Conservation (phyloP, 1,139 yeast species). For the Kodamaea sp. region DNA sequence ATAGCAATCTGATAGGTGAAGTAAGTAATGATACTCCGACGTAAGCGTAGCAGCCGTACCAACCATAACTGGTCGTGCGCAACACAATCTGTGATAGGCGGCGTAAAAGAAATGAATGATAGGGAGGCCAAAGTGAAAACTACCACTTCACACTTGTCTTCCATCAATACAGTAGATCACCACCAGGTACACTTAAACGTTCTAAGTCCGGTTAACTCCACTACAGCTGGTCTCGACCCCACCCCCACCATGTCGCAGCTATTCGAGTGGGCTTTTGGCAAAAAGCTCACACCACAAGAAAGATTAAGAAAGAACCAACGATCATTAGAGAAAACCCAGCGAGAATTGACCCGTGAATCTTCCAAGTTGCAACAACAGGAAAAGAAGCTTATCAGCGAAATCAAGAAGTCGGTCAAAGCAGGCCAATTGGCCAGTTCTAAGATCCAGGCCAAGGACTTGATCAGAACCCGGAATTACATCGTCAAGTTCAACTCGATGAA, state of each 20-base stretch:
- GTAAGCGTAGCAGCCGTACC: too few species aligned
- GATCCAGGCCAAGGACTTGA: slow-evolving; percentile 93
- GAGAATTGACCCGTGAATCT: slow-evolving; percentile 88
- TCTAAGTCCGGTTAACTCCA: too few species aligned
- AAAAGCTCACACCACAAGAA: slow-evolving; percentile 91
- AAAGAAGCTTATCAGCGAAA: slow-evolving; percentile 79
- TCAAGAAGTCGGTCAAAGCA: slow-evolving; percentile 85
- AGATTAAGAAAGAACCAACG: slow-evolving; percentile 92
- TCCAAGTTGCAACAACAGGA: slow-evolving; percentile 87
- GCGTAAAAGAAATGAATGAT: too few species aligned
- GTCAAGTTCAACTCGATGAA: slow-evolving; percentile 92
- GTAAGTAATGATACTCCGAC: too few species aligned
- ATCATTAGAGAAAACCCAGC: slow-evolving; percentile 88
- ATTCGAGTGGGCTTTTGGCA: slow-evolving; percentile 95
- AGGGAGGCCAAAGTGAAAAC: too few species aligned
- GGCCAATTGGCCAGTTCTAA: slow-evolving; percentile 90
- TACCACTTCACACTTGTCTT: too few species aligned
- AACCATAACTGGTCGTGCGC: too few species aligned
- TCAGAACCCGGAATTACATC: slow-evolving; percentile 79
- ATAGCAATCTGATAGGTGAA: too few species aligned
- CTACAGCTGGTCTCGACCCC: background rate
- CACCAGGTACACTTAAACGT: too few species aligned
- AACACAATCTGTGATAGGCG: too few species aligned
- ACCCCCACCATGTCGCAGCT: slow-evolving; percentile 27
- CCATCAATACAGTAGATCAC: too few species aligned